Conservation (phyloP, 1,284 basidiomycete genomes). For the Fistulinella cinereoalba region DNA sequence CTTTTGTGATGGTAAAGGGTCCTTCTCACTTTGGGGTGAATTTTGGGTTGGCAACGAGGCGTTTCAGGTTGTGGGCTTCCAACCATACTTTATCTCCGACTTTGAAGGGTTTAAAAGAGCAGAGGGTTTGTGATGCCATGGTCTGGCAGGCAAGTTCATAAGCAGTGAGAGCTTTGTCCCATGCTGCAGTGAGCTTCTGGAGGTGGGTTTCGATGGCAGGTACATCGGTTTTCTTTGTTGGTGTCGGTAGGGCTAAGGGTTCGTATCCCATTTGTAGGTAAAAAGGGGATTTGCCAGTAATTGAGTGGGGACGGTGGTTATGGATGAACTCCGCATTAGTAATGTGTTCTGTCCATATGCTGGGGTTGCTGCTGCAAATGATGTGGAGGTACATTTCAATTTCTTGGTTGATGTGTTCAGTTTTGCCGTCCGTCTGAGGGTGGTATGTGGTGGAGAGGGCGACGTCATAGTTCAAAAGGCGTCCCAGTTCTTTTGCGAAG, state of each 20-base stretch:
- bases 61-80: not conserved
- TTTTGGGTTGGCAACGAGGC: not conserved
- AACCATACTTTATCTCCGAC: not conserved
- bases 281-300: not conserved
- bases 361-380: too few relatives aligned
- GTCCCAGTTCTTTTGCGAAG: too few relatives aligned
- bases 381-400: too few relatives aligned
- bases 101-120: not conserved
- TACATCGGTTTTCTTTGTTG: not conserved
- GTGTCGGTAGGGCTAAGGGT: not conserved
- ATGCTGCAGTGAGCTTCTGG: not conserved
- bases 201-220: not conserved
- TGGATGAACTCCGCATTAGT: not conserved
- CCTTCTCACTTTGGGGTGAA: not conserved
- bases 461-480: too few relatives aligned
- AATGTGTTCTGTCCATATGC: not conserved
- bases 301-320: not conserved
- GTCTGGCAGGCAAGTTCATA: not conserved
- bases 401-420: too few relatives aligned
- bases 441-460: too few relatives aligned
- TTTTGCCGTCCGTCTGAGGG: too few relatives aligned
- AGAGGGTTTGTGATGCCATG: not conserved
- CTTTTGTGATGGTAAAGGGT: not conserved
- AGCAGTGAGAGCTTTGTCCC: not conserved
- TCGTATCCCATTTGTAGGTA: not conserved